phyloP scores from a whole-genome alignment of 2,329 filamentous ascomycete species.

The Aspergillus phoenicis region DNA sequence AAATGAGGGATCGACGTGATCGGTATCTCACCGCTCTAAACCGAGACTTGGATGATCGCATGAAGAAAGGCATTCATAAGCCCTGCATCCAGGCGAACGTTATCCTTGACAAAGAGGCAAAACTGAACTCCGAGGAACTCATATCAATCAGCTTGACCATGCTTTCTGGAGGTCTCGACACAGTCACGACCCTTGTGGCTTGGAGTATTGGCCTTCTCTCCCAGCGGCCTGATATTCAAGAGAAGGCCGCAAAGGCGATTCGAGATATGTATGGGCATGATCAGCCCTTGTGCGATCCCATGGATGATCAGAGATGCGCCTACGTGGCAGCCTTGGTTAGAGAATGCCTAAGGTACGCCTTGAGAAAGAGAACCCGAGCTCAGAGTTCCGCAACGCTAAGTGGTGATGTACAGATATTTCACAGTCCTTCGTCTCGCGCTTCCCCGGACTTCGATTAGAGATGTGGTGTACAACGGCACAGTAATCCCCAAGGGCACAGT shows the following conservation, averaged over 20 bases:
- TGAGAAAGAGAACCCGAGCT: not conserved
- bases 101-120: constrained; percentile 65
- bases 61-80: constrained; percentile 62
- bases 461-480: constrained; percentile 60
- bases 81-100: constrained; percentile 70
- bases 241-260: constrained; percentile 62
- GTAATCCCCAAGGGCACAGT: constrained; percentile 65
- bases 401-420: constrained; percentile 51
- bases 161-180: constrained; percentile 68
- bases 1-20: constrained; percentile 63
- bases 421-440: constrained; percentile 65
- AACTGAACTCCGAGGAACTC: constrained; percentile 63
- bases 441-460: constrained; percentile 63
- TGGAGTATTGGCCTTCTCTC: constrained; percentile 66
- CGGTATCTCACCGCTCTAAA: constrained; percentile 63
- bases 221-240: constrained; percentile 63
- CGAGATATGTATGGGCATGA: constrained; percentile 54
- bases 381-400: not conserved
- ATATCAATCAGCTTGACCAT: constrained; percentile 69
- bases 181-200: constrained; percentile 65
- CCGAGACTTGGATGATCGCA: constrained; percentile 60
- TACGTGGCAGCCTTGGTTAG: constrained; percentile 66
- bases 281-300: constrained; percentile 60
- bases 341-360: constrained; percentile 58
- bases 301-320: constrained; percentile 65